phyloP scores from a whole-genome alignment of 1,284 basidiomycete species.

The Rhodotorula sp. region DNA sequence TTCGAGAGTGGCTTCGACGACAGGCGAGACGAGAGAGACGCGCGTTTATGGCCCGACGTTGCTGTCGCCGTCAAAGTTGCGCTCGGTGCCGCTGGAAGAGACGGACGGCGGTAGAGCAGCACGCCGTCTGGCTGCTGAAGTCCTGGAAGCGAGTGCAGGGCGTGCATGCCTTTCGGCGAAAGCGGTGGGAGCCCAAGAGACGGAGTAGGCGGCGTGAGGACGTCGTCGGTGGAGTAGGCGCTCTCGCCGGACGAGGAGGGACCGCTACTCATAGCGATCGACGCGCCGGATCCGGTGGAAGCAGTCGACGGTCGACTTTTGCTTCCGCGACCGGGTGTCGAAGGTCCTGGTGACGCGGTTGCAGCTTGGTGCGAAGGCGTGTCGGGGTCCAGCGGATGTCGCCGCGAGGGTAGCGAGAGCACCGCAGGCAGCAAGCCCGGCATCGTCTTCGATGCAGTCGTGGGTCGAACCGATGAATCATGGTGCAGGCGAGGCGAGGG shows the following conservation, averaged over 20 bases:
- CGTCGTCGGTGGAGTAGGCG: background rate
- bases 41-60: no score
- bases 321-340: background rate
- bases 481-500: background rate
- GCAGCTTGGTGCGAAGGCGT: background rate
- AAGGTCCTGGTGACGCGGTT: background rate
- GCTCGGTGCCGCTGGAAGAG: background rate
- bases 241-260: background rate
- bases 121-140: no score
- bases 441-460: background rate
- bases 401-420: background rate
- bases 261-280: background rate
- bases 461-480: background rate
- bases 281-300: background rate
- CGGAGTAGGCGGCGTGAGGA: background rate
- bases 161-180: background rate
- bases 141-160: background rate
- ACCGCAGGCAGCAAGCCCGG: background rate
- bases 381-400: background rate
- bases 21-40: background rate
- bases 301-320: background rate
- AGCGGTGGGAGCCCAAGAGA: background rate
- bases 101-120: no score
- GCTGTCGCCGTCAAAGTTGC: background rate
- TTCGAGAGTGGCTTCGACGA: background rate